Base-by-base conservation (phyloP, 2,329 filamentous ascomycete species). In the Fusarium robinianum region DNA sequence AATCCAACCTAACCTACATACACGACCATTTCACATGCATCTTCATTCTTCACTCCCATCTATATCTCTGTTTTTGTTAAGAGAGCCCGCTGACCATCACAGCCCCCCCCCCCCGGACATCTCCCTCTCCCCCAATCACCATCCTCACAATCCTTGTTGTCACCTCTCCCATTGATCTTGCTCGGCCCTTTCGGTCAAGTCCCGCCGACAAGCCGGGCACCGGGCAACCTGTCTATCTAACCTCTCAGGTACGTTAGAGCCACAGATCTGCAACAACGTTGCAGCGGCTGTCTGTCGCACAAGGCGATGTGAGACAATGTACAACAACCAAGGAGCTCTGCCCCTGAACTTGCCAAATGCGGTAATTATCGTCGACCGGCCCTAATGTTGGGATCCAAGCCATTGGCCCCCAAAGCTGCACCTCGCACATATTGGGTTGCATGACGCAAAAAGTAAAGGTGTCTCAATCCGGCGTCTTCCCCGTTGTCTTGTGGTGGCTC, bases 121-220 rank as follows among this genome's bases (percentile, higher is more conserved):
- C 27, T 18, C 21, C 23, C 21, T 34, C 29, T 39, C 39, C 25
- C 22, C 42, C 16, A 19, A 31, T 36, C 17, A 23, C 19, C 35
- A 53, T 6, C 36, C 46, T n/a, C n/a, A n/a, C n/a, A n/a, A n/a
- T n/a, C n/a, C n/a, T n/a, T n/a, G n/a, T n/a, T n/a, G n/a, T n/a
- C n/a, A n/a, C n/a, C n/a, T n/a, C n/a, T n/a, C n/a, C n/a, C n/a
- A n/a, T n/a, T n/a, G n/a, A n/a, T n/a, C n/a, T n/a, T n/a, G n/a
- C 29, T 55, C 51, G 51, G 51, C 27, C 36, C 19, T 34, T 51
- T n/a, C 53, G 15, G 47, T 25, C 12, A 48, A 54, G 51, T 55
- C 31, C 51, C 51, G 25, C 51, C 51, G 46, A 44, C 33, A 26
- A 12, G 22, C 31, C 16, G 34, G 38, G 36, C 14, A 16, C 16